phyloP scores from a whole-genome alignment of 2,329 filamentous ascomycete species.

The Clonostachys rosea region DNA sequence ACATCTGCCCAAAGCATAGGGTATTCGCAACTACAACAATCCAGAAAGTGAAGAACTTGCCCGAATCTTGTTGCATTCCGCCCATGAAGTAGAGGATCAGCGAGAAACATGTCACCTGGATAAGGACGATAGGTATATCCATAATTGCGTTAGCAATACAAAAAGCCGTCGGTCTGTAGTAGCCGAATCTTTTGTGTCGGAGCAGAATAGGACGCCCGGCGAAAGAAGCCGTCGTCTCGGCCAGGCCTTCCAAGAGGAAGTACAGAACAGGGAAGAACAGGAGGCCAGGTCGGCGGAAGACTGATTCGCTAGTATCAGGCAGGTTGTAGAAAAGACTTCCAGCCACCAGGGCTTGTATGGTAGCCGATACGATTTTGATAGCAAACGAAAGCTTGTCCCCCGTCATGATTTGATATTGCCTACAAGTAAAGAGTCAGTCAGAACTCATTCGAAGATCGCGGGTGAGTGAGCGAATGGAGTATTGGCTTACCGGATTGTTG shows the following conservation, averaged over 20 bases:
- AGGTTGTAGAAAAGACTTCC: slow-evolving; percentile 64
- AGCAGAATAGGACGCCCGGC: slow-evolving; percentile 20
- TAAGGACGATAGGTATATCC: slow-evolving; percentile 38
- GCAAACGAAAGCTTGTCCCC: slow-evolving; percentile 21
- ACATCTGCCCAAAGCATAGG: slow-evolving; percentile 58
- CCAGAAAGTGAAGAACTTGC: slow-evolving; percentile 58
- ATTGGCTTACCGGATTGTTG: slow-evolving; percentile 33
- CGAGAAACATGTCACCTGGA: slow-evolving; percentile 48
- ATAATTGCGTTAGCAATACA: slow-evolving; percentile 31
- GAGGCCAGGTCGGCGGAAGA: slow-evolving; percentile 38
- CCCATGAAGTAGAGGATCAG: slow-evolving; percentile 25
- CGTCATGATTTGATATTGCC: slow-evolving; percentile 21
- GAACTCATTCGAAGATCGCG: slow-evolving; percentile 6
- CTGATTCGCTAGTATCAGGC: slow-evolving; percentile 44
- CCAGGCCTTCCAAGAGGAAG: slow-evolving; percentile 35
- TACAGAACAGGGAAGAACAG: slow-evolving; percentile 31
- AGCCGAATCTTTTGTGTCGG: slow-evolving; percentile 21
- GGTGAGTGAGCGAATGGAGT: slow-evolving; percentile 16
- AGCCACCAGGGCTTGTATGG: slow-evolving; percentile 61
- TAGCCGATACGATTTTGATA: slow-evolving; percentile 50
- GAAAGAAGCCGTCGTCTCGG: slow-evolving; percentile 21
- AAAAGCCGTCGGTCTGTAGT: slow-evolving; percentile 22
- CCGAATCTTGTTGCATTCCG: slow-evolving; percentile 14
- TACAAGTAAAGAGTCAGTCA: slow-evolving; percentile 6
- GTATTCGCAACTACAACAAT: slow-evolving; percentile 56